Percentiles rank a stretch among this genome's conserved stretches.
Conservation (phyloP, 2,329 filamentous ascomycete species). For the Knufia fluminis region DNA sequence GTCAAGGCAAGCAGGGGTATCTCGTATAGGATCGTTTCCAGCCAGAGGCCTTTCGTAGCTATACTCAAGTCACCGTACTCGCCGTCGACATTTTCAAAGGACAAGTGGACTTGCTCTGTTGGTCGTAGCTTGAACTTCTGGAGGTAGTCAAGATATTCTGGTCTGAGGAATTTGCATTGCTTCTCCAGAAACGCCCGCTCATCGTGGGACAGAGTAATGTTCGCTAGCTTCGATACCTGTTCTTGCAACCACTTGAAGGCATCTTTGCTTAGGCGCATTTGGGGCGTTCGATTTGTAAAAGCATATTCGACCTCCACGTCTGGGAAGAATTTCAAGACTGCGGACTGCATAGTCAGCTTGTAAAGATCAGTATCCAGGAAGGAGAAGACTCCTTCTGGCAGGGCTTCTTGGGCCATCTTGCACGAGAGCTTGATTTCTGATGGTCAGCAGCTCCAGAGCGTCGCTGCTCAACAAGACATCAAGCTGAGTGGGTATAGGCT, state of each 20-base stretch:
- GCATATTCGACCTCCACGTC: constrained; percentile 74
- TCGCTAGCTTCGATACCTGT: constrained; percentile 77
- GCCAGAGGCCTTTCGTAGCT: constrained; percentile 72
- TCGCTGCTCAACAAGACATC: not conserved
- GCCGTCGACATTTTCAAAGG: constrained; percentile 55
- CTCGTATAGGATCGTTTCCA: constrained; percentile 94
- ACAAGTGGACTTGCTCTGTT: constrained; percentile 64
- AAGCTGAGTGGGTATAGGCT: not conserved
- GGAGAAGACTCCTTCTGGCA: constrained; percentile 67
- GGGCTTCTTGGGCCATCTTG: constrained; percentile 2
- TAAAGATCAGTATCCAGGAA: constrained; percentile 81
- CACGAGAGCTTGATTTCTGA: not conserved
- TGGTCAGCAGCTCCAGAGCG: not conserved
- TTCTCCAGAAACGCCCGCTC: constrained; percentile 71
- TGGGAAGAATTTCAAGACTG: constrained; percentile 84
- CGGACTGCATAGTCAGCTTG: constrained; percentile 99
- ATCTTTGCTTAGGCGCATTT: constrained; percentile 77
- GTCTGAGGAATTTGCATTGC: constrained; percentile 70
- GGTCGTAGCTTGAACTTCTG: constrained; percentile 73
- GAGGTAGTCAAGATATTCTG: constrained; percentile 72
- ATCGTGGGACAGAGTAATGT: constrained; percentile 67
- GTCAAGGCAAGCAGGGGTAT: constrained; percentile 86
- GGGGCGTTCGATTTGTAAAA: constrained; percentile 89
- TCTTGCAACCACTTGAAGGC: constrained; percentile 78
- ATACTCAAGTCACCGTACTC: constrained; percentile 69